Conservation (phyloP, 2,329 filamentous ascomycete genomes). For the Sordariomycetes sp. region DNA sequence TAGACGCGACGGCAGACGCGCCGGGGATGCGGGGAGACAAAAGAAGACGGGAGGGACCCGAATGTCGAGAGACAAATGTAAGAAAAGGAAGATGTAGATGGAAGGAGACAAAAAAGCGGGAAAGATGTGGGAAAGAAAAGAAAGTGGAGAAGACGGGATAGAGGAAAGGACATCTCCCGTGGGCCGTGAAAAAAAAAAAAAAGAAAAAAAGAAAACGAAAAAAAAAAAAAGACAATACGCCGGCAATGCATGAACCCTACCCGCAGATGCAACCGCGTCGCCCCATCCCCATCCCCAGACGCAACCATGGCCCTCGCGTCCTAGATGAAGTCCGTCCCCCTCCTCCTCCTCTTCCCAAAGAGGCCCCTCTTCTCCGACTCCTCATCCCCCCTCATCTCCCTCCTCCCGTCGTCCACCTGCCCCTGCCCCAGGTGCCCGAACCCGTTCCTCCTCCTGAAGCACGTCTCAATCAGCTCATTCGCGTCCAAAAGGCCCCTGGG, state of each 20-base stretch:
- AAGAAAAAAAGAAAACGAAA: neutral
- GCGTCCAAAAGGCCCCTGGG: slow-evolving; percentile 72
- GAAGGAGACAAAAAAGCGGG: slow-evolving; percentile 4
- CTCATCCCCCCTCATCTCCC: slow-evolving; percentile 44
- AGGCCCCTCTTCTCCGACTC: slow-evolving; percentile 22
- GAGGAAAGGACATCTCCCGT: slow-evolving; percentile 7
- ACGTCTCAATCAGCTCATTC: slow-evolving; percentile 70
- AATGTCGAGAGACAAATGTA: no score
- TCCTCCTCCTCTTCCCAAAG: neutral
- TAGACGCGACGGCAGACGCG: no score
- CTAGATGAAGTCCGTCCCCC: slow-evolving; percentile 6
- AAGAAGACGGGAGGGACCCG: neutral
- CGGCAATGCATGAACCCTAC: slow-evolving; percentile 3
- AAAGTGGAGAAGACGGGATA: slow-evolving; percentile 11
- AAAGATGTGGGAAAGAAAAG: slow-evolving; percentile 7
- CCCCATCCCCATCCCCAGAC: neutral
- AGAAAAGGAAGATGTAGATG: slow-evolving; percentile 4
- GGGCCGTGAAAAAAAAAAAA: neutral
- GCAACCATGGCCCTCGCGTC: neutral
- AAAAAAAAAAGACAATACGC: neutral
- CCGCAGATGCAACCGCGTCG: neutral
- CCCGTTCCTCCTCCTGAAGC: slow-evolving; percentile 66
- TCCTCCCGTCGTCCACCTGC: slow-evolving; percentile 62
- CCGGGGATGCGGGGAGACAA: neutral
- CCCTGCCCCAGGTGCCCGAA: slow-evolving; percentile 74